phyloP scores from a whole-genome alignment of 306 rosid genomes.

The Cucumis cinereus region DNA sequence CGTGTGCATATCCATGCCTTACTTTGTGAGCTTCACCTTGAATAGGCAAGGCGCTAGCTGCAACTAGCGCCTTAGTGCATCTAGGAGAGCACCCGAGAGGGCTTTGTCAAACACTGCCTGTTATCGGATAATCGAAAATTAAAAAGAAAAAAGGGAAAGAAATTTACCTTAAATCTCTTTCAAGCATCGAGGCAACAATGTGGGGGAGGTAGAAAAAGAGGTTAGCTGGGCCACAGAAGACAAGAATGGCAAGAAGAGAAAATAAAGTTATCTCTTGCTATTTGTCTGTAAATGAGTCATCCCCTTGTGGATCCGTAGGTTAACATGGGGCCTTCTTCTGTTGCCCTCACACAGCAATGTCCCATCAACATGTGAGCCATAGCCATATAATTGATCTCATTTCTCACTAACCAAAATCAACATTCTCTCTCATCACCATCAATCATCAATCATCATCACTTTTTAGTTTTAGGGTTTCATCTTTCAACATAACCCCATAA shows the following conservation, averaged over 20 bases:
- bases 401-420: conserved; percentile 5
- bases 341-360: conserved; percentile 1
- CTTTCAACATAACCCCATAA: neutral
- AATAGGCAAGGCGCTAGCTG: too few species aligned
- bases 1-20: too few species aligned
- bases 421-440: conserved; percentile 8
- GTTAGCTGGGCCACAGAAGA: neutral
- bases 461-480: neutral
- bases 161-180: conserved; percentile 1
- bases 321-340: conserved; percentile 3
- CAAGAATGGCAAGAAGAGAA: neutral
- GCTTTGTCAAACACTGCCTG: too few species aligned
- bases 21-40: too few species aligned
- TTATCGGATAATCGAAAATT: neutral
- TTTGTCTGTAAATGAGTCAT: conserved; percentile 2
- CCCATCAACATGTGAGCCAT: conserved; percentile 10
- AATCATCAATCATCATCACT: neutral
- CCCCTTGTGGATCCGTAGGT: conserved; percentile 6
- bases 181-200: conserved; percentile 3
- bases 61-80: too few species aligned
- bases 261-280: neutral
- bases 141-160: neutral
- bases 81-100: too few species aligned
- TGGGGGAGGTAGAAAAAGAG: neutral
- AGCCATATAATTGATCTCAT: conserved; percentile 5